Evolutionary conservation across 1,139 yeast species (phyloP), one percentile per base, ranked within the genome.

Genomic region (Sugiyamaella japonica): DNA sequence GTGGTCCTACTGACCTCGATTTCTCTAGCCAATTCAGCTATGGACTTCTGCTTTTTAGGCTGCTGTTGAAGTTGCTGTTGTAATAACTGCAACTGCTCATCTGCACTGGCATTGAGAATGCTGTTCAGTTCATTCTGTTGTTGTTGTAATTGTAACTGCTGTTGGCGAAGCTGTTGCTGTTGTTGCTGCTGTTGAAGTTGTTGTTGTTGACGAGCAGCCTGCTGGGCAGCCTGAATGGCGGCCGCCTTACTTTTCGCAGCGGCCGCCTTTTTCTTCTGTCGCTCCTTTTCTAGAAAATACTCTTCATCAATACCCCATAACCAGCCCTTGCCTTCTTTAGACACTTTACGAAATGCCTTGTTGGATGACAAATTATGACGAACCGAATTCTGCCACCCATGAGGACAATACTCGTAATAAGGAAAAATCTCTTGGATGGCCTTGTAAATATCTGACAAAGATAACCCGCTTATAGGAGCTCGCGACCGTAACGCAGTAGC

Each of bases 381-480:
- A 13, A 93, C 95, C 0, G 95, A 82, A 66, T 89, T 85, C 72
- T 93, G 99, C 99, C 99, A 93, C 1, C 98, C 98, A 69, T 90
- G 96, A 1, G 95, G 90, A 66, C 97, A 90, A 71, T 89, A 93
- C 66, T 85, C 82, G 71, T 89, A 93, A 71, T 88, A 93, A 1
- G 98, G 99, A 69, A 87, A 91, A 9, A 86, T 73, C 41, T 89
- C 96, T 67, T 87, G 87, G 51, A 93, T 89, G 1, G 90, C 89
- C 54, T 86, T 88, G 68, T 89, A 86, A 45, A 93, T 89, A 61
- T 90, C 97, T 10, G 89, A 83, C 48, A 93, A 73, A 0, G 96
- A 86, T 80, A 89, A 81, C 15, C 96, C 97, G 46, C 81, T 78
- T 3, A 81, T 79, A 1, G 83, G 80, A 1, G 85, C 80, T 61